These are phyloP conservation scores for Huntiella bhutanensis DNA, from an alignment of 2,329 filamentous ascomycete species.

Conservation along the genomic window DNA sequence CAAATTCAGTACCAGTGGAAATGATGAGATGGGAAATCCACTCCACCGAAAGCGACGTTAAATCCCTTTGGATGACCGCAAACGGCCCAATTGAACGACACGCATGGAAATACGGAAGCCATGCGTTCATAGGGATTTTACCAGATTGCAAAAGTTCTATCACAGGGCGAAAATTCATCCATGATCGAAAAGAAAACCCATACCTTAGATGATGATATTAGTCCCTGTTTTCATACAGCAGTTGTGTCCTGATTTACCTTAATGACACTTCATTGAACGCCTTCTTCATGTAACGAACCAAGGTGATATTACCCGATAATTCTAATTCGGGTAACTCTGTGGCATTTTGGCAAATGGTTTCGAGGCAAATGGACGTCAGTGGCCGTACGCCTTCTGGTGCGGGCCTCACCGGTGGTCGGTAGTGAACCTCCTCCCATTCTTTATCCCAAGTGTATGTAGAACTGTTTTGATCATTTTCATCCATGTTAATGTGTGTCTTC, in stretches of 20 bases:
- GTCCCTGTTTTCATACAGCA: neutral
- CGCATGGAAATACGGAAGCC: slow-evolving; percentile 4
- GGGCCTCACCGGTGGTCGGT: neutral
- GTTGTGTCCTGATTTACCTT: neutral
- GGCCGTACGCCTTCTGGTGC: neutral
- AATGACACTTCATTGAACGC: neutral
- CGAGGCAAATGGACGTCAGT: slow-evolving; percentile 1
- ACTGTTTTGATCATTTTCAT: too few species aligned
- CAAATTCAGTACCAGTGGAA: slow-evolving; percentile 20
- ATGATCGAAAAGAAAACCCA: slow-evolving; percentile 3
- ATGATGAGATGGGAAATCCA: slow-evolving; percentile 25
- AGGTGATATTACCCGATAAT: neutral
- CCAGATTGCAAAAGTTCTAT: neutral
- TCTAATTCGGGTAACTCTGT: neutral
- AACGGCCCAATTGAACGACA: slow-evolving; percentile 5
- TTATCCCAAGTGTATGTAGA: slow-evolving; percentile 3
- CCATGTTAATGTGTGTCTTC: too few species aligned
- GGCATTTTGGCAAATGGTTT: slow-evolving; percentile 3
- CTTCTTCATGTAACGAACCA: neutral
- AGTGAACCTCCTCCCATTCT: neutral
- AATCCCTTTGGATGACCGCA: neutral
- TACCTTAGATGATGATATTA: neutral
- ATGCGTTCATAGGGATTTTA: slow-evolving; percentile 1
- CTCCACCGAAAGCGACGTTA: slow-evolving; percentile 16
- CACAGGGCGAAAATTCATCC: slow-evolving; percentile 1